These are phyloP conservation scores for Toxoplasma gondii DNA, from an alignment of 169 alveolate genomes.

Conservation along the genomic window DNA sequence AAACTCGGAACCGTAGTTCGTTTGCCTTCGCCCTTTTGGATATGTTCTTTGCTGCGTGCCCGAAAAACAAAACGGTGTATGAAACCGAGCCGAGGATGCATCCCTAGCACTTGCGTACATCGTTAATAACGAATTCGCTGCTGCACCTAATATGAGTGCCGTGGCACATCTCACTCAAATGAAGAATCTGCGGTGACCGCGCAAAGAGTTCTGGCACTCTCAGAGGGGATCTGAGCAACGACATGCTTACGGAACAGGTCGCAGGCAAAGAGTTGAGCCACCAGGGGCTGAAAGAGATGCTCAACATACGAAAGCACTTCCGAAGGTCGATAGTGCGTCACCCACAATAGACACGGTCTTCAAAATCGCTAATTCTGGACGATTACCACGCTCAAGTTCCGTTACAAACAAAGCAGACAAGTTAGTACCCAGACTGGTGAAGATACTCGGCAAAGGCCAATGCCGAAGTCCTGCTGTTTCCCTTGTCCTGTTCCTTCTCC, in stretches of 20 bases:
- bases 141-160: too few relatives aligned
- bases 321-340: not conserved
- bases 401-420: not conserved
- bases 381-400: not conserved
- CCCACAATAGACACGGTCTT: not conserved
- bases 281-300: not conserved
- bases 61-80: too few relatives aligned
- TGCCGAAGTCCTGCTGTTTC: constrained; percentile 72
- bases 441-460: constrained; percentile 74
- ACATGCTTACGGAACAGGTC: not conserved
- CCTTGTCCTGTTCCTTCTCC: constrained; percentile 71
- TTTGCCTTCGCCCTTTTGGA: too few relatives aligned
- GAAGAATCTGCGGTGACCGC: not conserved
- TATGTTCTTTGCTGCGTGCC: too few relatives aligned
- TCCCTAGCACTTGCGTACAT: too few relatives aligned
- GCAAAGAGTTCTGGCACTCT: not conserved
- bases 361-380: not conserved
- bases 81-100: too few relatives aligned
- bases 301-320: not conserved
- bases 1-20: too few relatives aligned
- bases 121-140: too few relatives aligned
- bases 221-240: not conserved
- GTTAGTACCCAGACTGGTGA: constrained; percentile 69
- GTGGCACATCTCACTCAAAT: not conserved
- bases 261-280: not conserved